phyloP scores from a whole-genome alignment of 2,329 filamentous ascomycete species.

The Diaporthe humulicola region DNA sequence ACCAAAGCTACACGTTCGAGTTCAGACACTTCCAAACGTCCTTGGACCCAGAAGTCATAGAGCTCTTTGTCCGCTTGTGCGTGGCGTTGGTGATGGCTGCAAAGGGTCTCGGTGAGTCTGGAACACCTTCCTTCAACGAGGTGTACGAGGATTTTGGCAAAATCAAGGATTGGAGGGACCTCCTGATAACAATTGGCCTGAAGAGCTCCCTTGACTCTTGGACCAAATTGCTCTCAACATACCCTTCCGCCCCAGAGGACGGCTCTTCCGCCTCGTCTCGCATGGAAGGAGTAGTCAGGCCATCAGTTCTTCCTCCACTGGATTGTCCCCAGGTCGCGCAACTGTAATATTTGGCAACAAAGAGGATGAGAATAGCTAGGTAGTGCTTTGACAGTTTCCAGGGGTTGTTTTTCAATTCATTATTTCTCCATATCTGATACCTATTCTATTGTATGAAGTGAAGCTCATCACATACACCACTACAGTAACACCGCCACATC shows the following conservation, averaged over 20 bases:
- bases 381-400: too few relatives aligned
- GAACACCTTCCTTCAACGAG: background rate
- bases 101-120: background rate
- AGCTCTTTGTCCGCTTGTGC: background rate
- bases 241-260: background rate
- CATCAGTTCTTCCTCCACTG: background rate
- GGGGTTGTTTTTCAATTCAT: too few relatives aligned
- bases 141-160: background rate
- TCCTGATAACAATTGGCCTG: background rate
- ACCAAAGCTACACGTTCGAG: background rate
- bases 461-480: too few relatives aligned
- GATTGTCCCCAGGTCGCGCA: background rate
- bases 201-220: background rate
- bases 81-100: background rate
- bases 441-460: too few relatives aligned
- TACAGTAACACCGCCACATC: too few relatives aligned
- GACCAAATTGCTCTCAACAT: background rate
- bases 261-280: background rate
- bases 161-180: constrained; percentile 3
- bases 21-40: constrained; percentile 13
- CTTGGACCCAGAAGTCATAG: background rate
- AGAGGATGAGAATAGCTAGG: too few relatives aligned
- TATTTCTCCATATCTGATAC: too few relatives aligned
- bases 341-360: background rate
- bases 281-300: background rate